These are phyloP conservation scores for Lolium perenne DNA, from an alignment of 176 grass and related monocot genomes.

Conservation along the genomic window DNA sequence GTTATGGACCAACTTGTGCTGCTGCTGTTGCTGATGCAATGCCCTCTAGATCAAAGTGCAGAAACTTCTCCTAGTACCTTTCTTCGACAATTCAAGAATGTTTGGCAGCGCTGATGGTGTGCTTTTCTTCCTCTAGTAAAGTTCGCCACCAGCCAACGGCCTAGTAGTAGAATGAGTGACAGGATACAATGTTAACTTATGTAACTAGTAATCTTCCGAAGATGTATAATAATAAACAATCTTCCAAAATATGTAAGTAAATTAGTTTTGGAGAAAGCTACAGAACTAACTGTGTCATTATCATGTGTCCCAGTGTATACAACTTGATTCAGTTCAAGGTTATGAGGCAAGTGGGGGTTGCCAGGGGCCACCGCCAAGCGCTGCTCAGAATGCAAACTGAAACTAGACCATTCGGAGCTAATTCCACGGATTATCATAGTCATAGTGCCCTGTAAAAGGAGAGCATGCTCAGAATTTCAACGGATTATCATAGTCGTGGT, in stretches of 20 bases:
- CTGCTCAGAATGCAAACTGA: constrained; percentile 42
- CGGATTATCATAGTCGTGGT: neutral
- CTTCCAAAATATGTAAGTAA: neutral
- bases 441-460: neutral
- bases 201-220: constrained; percentile 4
- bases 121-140: constrained; percentile 72
- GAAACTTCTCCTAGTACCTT: too few relatives aligned
- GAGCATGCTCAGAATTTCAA: neutral
- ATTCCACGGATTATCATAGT: neutral
- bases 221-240: neutral
- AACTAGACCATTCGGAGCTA: neutral
- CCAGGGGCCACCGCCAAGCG: constrained; percentile 75
- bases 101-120: constrained; percentile 51
- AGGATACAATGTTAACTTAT: neutral
- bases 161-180: constrained; percentile 36
- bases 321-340: constrained; percentile 93
- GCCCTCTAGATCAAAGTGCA: too few relatives aligned
- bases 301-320: constrained; percentile 98
- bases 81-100: constrained; percentile 1
- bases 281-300: constrained; percentile 79
- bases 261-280: neutral
- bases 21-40: too few relatives aligned
- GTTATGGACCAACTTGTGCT: too few relatives aligned
- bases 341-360: constrained; percentile 91
- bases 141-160: constrained; percentile 82